These are phyloP conservation scores for Fusarium graminum DNA, from an alignment of 2,329 filamentous ascomycete species.

Conservation along the genomic window DNA sequence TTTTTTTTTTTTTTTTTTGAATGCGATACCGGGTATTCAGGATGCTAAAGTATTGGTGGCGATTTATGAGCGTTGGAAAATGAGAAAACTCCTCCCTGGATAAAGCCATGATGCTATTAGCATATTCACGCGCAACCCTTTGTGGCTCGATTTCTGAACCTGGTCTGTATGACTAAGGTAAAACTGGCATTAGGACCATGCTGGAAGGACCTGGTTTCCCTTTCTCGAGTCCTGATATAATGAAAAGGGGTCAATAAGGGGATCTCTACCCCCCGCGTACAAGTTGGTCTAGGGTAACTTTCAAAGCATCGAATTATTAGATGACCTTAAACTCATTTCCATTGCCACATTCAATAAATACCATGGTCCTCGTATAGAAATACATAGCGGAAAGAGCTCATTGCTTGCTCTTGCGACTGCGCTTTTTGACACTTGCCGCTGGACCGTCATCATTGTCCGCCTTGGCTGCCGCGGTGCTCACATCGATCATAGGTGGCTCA, in stretches of 20 bases:
- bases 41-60: too few species aligned
- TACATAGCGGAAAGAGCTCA: constrained; percentile 36
- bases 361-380: constrained; percentile 15
- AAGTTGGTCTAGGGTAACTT: not conserved
- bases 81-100: too few species aligned
- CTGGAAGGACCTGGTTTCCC: not conserved
- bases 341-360: constrained; percentile 21
- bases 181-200: not conserved
- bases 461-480: constrained; percentile 26
- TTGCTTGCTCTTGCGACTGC: constrained; percentile 47
- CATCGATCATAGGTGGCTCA: constrained; percentile 26
- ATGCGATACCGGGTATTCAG: too few species aligned
- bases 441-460: constrained; percentile 41
- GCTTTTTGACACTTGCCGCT: constrained; percentile 45
- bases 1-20: too few species aligned
- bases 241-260: not conserved
- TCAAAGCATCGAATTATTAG: constrained; percentile 10
- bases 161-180: not conserved
- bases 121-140: not conserved
- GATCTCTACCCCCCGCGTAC: not conserved
- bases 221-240: not conserved
- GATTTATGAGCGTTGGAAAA: too few species aligned
- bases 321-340: constrained; percentile 9
- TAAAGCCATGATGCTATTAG: too few species aligned
- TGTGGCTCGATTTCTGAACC: not conserved